phyloP scores from a whole-genome alignment of 1,284 basidiomycete species.

The Apiotrichum mycotoxinovorans region DNA sequence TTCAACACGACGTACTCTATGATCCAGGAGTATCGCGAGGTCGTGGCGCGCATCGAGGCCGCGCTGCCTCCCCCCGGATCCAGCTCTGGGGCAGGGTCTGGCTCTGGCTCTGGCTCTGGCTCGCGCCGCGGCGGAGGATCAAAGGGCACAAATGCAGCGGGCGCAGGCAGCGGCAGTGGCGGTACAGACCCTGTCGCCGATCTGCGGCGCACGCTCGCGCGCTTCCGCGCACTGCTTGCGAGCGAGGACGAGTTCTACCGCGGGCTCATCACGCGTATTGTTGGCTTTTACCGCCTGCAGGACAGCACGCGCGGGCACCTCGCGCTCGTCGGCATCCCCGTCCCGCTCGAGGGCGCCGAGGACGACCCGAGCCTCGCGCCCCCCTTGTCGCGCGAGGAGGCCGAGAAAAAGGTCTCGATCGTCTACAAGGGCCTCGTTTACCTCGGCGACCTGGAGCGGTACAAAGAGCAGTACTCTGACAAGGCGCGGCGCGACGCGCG shows the following conservation, averaged over 20 bases:
- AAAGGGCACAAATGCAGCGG: slow-evolving; percentile 2
- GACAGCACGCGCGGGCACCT: slow-evolving; percentile 49
- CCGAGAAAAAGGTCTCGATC: slow-evolving; percentile 62
- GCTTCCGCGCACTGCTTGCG: slow-evolving; percentile 78
- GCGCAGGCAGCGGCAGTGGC: slow-evolving; percentile 6
- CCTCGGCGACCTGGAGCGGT: slow-evolving; percentile 88
- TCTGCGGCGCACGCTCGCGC: slow-evolving; percentile 75
- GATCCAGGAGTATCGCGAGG: slow-evolving; percentile 77
- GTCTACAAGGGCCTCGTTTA: slow-evolving; percentile 85
- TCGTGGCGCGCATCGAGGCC: slow-evolving; percentile 63
- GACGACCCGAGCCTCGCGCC: slow-evolving; percentile 39
- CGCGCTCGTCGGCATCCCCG: slow-evolving; percentile 57
- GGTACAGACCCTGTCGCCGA: slow-evolving; percentile 60
- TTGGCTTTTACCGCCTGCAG: slow-evolving; percentile 57
- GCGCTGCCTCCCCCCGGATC: slow-evolving; percentile 25
- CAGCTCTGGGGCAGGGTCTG: no score
- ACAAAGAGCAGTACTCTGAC: slow-evolving; percentile 73
- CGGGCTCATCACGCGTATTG: slow-evolving; percentile 67
- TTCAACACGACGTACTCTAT: slow-evolving; percentile 85
- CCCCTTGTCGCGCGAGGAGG: slow-evolving; percentile 55
- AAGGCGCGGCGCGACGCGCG: slow-evolving; percentile 28
- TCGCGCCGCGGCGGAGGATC: not conserved
- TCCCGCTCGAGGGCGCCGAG: slow-evolving; percentile 27
- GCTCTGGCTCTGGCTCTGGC: no score
- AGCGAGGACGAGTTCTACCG: slow-evolving; percentile 87